Evolutionary conservation across 1,139 yeast genomes (phyloP).

Genomic region (Yamadazyma jaroonii): DNA sequence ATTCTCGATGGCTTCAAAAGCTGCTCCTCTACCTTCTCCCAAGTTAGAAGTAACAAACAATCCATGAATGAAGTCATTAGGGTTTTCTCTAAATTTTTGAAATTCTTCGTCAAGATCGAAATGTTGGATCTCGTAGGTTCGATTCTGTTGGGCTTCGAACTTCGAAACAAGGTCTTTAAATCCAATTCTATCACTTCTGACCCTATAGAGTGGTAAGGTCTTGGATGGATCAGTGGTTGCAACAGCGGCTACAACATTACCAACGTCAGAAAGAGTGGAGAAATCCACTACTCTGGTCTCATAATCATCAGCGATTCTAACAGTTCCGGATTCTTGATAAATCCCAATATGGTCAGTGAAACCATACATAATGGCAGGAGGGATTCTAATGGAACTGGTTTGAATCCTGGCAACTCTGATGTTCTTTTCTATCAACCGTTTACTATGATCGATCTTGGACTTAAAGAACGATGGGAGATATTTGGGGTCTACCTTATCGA

Average conservation of each 20-base stretch:
- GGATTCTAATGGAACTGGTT: too few relatives aligned
- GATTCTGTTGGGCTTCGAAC: conserved; percentile 42
- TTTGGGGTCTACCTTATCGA: too few relatives aligned
- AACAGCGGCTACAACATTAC: conserved; percentile 40
- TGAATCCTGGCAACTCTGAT: too few relatives aligned
- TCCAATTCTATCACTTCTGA: conserved; percentile 41
- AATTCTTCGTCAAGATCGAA: background rate
- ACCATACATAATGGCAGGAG: too few relatives aligned
- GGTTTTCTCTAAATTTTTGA: background rate
- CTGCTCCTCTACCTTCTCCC: conserved; percentile 40
- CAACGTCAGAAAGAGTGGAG: conserved; percentile 37
- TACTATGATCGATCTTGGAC: too few relatives aligned
- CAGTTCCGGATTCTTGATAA: too few relatives aligned
- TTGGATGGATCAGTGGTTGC: conserved; percentile 38
- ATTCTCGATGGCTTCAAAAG: conserved; percentile 33
- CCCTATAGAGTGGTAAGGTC: conserved; percentile 47
- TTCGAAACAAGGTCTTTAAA: conserved; percentile 35
- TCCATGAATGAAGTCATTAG: background rate
- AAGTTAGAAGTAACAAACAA: conserved; percentile 7
- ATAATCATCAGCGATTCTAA: too few relatives aligned
- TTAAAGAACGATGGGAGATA: too few relatives aligned
- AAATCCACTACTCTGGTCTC: too few relatives aligned
- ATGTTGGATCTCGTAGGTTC: conserved; percentile 21
- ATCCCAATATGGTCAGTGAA: too few relatives aligned
- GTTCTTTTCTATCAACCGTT: too few relatives aligned